Base-by-base conservation (phyloP, 116 monocot genomes). In the Iris pallida region DNA sequence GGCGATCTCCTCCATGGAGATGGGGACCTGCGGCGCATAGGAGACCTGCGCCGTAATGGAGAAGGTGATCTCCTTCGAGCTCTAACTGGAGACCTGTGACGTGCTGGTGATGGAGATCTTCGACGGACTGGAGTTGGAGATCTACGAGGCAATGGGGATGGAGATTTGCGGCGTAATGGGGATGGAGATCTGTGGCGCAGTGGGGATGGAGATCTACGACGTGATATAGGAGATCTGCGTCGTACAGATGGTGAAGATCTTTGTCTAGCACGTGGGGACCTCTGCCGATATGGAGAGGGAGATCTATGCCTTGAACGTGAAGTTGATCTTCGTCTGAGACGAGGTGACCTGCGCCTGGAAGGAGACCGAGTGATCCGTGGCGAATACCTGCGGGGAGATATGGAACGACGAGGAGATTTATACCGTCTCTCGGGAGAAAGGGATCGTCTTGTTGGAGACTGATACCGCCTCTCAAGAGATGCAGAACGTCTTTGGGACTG, bases 1-100 rank as follows among this genome's bases (percentile, higher is more conserved):
- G 89, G 81, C 46, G 84, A 87, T 72, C 75, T 78, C 56, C 63
- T 68, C 8, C 30, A 42, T 68, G 81, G 78, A 69, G 91, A 82
- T 45, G 70, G 63, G 8, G 83, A 74, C 40, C 53, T 69, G 15
- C 42, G 61, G 3, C 61, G 64, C 43, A 42, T 16, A 57, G 75
- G 71, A 67, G 75, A 61, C 44, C 47, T 68, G 5, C 16, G 63
- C 5, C 30, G 55, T 53, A 65, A 59, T 51, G 90, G 74, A 69
- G 85, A 85, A 10, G 79, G 78, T 59, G 82, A 77, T 68, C 74
- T 80, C 73, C 72, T 72, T 40, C 63, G 78, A 18, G 17, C n/a
- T 76, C 65, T 59, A 57, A 77, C 20, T 47, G 83, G 88, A 54
- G 88, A 88, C 69, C 76, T 81, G 7, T 58, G 69, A 10, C 20